Conservation (phyloP, 2,329 filamentous ascomycete species). For the Botryosphaeria dothidea region DNA sequence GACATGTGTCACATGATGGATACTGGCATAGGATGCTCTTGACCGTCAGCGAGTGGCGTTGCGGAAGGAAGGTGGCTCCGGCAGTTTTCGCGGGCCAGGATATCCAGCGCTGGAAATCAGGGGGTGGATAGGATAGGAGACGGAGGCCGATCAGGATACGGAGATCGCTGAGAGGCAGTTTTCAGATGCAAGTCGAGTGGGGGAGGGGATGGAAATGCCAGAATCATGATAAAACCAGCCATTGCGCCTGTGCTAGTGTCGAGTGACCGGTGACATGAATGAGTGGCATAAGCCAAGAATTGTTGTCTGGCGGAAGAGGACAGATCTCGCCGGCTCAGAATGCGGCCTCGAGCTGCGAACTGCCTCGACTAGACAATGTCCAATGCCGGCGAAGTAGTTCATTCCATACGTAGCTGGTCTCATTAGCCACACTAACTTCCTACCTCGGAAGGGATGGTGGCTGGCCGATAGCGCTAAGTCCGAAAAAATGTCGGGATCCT, state of each 20-base stretch:
- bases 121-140: slow-evolving; percentile 5
- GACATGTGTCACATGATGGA: neutral
- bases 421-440: slow-evolving; percentile 5
- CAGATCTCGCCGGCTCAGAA: neutral
- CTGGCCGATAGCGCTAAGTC: slow-evolving; percentile 6
- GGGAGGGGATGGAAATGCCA: slow-evolving; percentile 1
- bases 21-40: neutral
- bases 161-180: slow-evolving; percentile 2
- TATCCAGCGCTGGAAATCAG: neutral
- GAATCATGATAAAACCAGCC: neutral
- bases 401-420: neutral
- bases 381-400: neutral
- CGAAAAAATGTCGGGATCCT: slow-evolving; percentile 20
- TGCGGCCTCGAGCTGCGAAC: neutral
- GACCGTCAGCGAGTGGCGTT: slow-evolving; percentile 1
- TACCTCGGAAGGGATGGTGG: slow-evolving; percentile 13
- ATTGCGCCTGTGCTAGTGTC: neutral
- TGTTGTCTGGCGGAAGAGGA: neutral
- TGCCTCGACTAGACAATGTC: neutral
- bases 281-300: neutral
- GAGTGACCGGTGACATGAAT: neutral
- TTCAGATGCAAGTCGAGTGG: neutral
- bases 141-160: neutral
- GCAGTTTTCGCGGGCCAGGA: neutral
- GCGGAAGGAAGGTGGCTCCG: neutral